Percentiles rank a stretch among this genome's conserved stretches.
Evolutionary conservation across 148 eudicot species (phyloP).

Genomic region (Cornus controversa): DNA sequence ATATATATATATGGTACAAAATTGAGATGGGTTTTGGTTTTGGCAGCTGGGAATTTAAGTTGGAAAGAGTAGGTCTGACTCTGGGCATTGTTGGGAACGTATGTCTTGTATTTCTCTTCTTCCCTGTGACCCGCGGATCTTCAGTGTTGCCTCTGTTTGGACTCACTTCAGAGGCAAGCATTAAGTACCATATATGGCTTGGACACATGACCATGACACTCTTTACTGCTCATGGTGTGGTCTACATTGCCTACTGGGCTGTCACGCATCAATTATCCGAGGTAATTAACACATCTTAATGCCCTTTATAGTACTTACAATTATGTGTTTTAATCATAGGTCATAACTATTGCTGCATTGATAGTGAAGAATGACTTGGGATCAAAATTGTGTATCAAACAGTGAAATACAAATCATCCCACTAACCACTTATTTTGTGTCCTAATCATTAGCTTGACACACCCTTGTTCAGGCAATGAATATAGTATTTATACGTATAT

Average conservation of each 20-base stretch:
- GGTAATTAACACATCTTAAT: constrained; percentile 33
- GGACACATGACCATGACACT: constrained; percentile 67
- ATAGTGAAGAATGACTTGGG: no score
- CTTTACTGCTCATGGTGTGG: constrained; percentile 65
- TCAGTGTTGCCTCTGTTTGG: constrained; percentile 71
- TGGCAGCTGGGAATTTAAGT: constrained; percentile 64
- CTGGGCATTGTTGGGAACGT: constrained; percentile 70
- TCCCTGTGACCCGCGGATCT: constrained; percentile 75
- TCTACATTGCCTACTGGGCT: constrained; percentile 61
- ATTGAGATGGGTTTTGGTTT: neutral
- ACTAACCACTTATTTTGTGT: no score
- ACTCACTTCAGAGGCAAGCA: constrained; percentile 71
- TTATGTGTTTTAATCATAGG: no score
- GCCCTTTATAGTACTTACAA: no score
- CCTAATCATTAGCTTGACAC: no score
- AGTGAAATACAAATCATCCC: no score
- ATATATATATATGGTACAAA: neutral
- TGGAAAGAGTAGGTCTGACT: constrained; percentile 47
- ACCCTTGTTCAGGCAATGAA: no score
- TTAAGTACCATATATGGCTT: constrained; percentile 88
- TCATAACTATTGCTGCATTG: no score
- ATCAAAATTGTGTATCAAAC: no score
- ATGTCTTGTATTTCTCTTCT: constrained; percentile 63
- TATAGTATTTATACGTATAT: no score
- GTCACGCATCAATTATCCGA: constrained; percentile 36